Base-by-base conservation (phyloP, 164 flowering plant species). In the Hamamelis virginiana region DNA sequence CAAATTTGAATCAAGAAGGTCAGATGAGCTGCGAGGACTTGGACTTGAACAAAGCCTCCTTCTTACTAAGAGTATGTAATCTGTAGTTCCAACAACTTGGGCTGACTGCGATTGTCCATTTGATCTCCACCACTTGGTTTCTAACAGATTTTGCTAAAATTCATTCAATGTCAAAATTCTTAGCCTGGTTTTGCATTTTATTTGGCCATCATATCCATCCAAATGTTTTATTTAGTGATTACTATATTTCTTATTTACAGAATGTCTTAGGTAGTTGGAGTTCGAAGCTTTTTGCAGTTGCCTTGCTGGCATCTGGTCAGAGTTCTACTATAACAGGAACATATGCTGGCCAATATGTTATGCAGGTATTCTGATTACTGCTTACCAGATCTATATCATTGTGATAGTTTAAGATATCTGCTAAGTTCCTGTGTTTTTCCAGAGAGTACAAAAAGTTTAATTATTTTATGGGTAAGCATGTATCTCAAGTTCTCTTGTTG, bases 291-390 rank as follows among this genome's bases (percentile, higher is more conserved):
- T 94, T 94, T 76, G 97, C 93, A 67, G 74, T 94, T 75, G 98
- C 98, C 28, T 86, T 94, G 78, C 81, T 94, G 65, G 98, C 98
- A 65, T 94, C 97, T 43, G 98, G 98, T 64, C 98, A 94, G 75
- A 91, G 98, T 83, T 94, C 98, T 56, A 94, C 98, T 16, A 87
- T 94, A 55, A 94, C 98, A 27, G 98, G 98, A 75, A 94, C 98
- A 52, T 94, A 94, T 74, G 97, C 97, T 0, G 97, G 98, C 27
- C 97, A 94, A 72, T 94, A 89, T 81, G 97, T 94, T 28, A 91
- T 94, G 98, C 98, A 91, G 97, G 98, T 94, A 57, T 26, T 45
- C 0, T 61, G 58, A 2, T 21, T 60, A 26, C 6, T n/a, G 41
- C 16, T 59, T 25, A 69, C 22, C 57, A 55, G 9, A 67, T 67